A percentile compares a stretch with the other conserved stretches of the same genome.
These are phyloP conservation scores for Agarophyton chilense DNA, from an alignment of 23 red algal species.

Conservation along the genomic window DNA sequence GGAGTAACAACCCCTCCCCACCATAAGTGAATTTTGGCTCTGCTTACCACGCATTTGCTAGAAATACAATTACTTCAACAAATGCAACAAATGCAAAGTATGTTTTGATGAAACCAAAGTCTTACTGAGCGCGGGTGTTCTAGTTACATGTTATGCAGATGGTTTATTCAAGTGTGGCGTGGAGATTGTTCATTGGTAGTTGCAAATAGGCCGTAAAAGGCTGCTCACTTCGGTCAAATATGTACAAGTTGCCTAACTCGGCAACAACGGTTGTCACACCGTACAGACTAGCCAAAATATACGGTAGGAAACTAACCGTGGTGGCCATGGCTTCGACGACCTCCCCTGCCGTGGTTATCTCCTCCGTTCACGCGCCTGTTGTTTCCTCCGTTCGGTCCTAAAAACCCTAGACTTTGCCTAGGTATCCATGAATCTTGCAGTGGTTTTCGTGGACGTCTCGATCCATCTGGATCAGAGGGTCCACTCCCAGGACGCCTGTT, in stretches of 20 bases:
- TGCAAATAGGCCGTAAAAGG: neutral
- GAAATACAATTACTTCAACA: no score
- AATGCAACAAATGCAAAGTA: no score
- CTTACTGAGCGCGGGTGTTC: neutral
- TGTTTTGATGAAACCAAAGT: no score
- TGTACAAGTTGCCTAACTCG: slow-evolving; percentile 10
- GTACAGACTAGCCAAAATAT: neutral
- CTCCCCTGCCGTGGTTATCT: slow-evolving; percentile 8
- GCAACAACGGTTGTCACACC: neutral
- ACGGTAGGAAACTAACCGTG: neutral
- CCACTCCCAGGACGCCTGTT: slow-evolving; percentile 3
- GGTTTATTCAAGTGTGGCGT: slow-evolving; percentile 10
- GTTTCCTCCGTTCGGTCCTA: slow-evolving; percentile 6
- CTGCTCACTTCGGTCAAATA: neutral
- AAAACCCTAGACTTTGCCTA: neutral
- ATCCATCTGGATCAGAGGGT: neutral
- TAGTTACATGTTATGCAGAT: slow-evolving; percentile 36
- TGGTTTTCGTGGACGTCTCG: neutral
- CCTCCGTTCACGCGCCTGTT: slow-evolving; percentile 4
- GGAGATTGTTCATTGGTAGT: neutral
- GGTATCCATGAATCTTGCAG: slow-evolving; percentile 16
- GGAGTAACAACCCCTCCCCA: no score
- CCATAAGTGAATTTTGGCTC: no score
- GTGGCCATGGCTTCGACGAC: slow-evolving; percentile 2
- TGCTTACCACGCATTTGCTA: no score